Conservation (phyloP, 176 grass and related monocot species). For the Carex myosuroides region DNA sequence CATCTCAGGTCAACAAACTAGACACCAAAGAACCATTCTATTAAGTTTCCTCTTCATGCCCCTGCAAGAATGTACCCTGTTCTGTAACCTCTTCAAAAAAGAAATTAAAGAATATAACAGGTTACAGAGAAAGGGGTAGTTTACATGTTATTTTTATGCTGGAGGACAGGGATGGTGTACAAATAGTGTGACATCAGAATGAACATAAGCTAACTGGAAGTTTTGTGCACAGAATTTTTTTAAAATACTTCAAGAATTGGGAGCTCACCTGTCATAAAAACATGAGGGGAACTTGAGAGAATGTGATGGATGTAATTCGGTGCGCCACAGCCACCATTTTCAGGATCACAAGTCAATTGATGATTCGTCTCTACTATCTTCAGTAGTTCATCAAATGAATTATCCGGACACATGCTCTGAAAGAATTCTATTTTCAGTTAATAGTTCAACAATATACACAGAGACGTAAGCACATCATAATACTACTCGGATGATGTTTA, state of each 20-base stretch:
- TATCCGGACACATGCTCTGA: slow-evolving; percentile 72
- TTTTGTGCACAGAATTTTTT: neutral
- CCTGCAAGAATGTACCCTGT: neutral
- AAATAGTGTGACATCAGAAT: neutral
- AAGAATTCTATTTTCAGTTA: neutral
- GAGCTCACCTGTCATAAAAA: slow-evolving; percentile 86
- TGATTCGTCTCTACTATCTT: slow-evolving; percentile 90
- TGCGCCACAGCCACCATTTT: slow-evolving; percentile 75
- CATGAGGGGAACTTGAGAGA: slow-evolving; percentile 71
- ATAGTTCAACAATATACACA: slow-evolving; percentile 12
- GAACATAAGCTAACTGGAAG: neutral
- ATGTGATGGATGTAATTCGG: slow-evolving; percentile 81
- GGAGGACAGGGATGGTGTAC: neutral
- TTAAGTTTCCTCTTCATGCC: neutral
- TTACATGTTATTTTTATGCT: slow-evolving; percentile 1
- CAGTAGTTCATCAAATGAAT: slow-evolving; percentile 81
- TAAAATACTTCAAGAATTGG: slow-evolving; percentile 22
- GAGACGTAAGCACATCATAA: neutral
- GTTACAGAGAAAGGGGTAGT: neutral
- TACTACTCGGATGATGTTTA: neutral
- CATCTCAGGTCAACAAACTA: slow-evolving; percentile 8
- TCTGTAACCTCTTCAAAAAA: neutral
- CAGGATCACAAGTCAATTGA: slow-evolving; percentile 76
- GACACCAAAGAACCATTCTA: neutral
- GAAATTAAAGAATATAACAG: slow-evolving; percentile 1